phyloP scores from a whole-genome alignment of 345 rosid genomes.

The Acer yangbiense region DNA sequence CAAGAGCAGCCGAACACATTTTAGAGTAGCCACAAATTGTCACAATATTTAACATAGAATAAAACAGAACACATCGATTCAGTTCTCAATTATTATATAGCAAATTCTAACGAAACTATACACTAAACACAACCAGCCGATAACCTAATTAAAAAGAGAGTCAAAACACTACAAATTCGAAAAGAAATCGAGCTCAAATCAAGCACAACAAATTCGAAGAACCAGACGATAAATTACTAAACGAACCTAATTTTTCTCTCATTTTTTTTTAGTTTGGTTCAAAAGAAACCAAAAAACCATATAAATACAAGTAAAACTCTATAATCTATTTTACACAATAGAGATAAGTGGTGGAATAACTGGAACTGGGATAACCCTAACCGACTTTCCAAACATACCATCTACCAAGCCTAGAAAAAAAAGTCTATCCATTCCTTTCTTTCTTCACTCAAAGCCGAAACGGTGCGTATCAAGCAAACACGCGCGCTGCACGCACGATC shows the following conservation, averaged over 20 bases:
- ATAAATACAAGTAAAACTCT: too few species aligned
- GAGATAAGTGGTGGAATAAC: too few species aligned
- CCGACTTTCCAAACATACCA: neutral
- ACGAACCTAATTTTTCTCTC: neutral
- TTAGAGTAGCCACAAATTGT: too few species aligned
- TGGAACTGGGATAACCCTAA: neutral
- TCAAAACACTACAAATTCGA: neutral
- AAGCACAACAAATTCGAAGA: conserved; percentile 3
- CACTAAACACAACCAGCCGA: too few species aligned
- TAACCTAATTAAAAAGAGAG: too few species aligned
- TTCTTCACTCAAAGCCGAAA: neutral
- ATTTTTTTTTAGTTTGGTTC: neutral
- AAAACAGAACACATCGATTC: neutral
- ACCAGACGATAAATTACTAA: neutral
- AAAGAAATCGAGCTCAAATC: neutral
- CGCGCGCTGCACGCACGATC: neutral
- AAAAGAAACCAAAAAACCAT: neutral
- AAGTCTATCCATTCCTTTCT: neutral
- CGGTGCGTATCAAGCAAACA: neutral
- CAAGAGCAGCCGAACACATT: too few species aligned
- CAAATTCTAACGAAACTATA: neutral
- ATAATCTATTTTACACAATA: too few species aligned
- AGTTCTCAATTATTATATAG: neutral
- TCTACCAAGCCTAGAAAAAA: neutral
- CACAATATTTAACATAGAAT: too few species aligned